Evolutionary conservation across 768 basidiomycete species (phyloP), one percentile per base, ranked within the genome.

Genomic region (Pholiota molesta): DNA sequence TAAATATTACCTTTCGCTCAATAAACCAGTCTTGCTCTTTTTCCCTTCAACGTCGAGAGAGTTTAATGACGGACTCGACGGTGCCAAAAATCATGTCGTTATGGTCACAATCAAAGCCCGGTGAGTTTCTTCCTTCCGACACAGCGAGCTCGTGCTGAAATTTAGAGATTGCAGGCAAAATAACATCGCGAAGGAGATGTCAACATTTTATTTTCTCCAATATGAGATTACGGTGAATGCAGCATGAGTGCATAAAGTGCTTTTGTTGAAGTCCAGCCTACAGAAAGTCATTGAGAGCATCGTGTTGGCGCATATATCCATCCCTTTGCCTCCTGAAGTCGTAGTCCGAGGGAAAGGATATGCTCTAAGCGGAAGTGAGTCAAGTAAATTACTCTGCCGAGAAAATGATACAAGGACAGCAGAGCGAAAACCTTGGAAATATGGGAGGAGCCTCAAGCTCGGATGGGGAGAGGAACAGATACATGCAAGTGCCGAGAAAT

Each of bases 201-300:
- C 68, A 2, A 60, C 59, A 2, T 78, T 75, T 56, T 74, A 72
- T 53, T 57, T 71, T 1, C 60, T 59, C 3, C 77, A 79, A 57
- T 66, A 70, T 26, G 77, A 79, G 29, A 79, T 80, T 28, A 75
- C 76, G 2, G 78, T 79, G 52, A 35, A 75, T 66, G 21, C 31
- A n/a, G 6, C 33, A 23, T 1, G 14, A 47, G 21, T 26, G 39
- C 19, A n/a, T 28, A 49, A 35, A 14, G 5, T 33, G 23, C 31
- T 4, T 21, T 11, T 14, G 28, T 33, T 17, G 39, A 10, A 6
- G 19, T 17, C 31, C 23, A 21, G 39, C 54, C 21, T 2, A 42
- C 56, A 80, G 78, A 71, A 68, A 65, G 77, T 71, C 2, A 66
- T 79, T 7, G 77, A 77, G 62, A 74, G 67, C 49, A 57, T 77